Conservation (phyloP, 202 grass and related monocot species). For the Schoenoplectus triqueter region DNA sequence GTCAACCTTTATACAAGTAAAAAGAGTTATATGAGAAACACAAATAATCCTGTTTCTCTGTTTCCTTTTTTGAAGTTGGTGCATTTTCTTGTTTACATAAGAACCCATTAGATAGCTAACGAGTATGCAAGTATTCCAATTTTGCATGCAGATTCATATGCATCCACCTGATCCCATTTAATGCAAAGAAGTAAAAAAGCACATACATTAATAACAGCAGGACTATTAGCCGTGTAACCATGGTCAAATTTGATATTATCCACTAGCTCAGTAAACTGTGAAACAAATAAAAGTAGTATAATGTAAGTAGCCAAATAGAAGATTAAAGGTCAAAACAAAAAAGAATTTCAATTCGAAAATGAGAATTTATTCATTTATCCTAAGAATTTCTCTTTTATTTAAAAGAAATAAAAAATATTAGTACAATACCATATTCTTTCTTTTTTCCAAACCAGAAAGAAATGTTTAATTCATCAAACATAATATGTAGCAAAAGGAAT, state of each 20-base stretch:
- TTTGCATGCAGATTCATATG: neutral
- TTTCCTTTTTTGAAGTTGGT: neutral
- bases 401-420: too few relatives aligned
- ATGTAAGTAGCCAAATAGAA: slow-evolving; percentile 25
- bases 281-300: slow-evolving; percentile 37
- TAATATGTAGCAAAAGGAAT: slow-evolving; percentile 31
- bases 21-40: neutral
- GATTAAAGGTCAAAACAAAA: slow-evolving; percentile 37
- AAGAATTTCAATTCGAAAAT: too few relatives aligned
- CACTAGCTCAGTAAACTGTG: slow-evolving; percentile 82
- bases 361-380: too few relatives aligned
- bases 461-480: too few relatives aligned
- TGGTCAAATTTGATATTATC: slow-evolving; percentile 99
- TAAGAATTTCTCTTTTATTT: too few relatives aligned
- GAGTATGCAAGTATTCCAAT: neutral
- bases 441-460: too few relatives aligned
- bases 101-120: slow-evolving; percentile 15
- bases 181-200: slow-evolving; percentile 8
- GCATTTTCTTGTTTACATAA: neutral
- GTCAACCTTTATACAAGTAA: slow-evolving; percentile 1
- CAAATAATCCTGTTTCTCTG: neutral
- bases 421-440: too few relatives aligned
- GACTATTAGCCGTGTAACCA: slow-evolving; percentile 86
- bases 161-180: slow-evolving; percentile 13
- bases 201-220: slow-evolving; percentile 78